Evolutionary conservation across 495 filamentous ascomycete species (phyloP).

Genomic region (Hyaloscypha finlandica): DNA sequence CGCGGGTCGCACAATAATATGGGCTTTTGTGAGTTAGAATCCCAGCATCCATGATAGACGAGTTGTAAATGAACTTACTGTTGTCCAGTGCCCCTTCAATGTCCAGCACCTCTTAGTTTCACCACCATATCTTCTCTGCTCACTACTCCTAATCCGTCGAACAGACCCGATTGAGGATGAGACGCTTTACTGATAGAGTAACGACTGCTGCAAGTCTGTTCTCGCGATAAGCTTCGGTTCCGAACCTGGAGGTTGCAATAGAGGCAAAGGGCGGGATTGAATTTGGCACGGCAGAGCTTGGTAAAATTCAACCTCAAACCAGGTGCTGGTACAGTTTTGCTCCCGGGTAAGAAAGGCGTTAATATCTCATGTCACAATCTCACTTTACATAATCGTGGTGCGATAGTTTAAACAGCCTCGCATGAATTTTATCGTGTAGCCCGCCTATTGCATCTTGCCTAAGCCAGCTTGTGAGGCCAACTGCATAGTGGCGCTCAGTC

Average conservation of each 20-base stretch:
- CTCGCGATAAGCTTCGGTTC: neutral
- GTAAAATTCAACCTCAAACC: neutral
- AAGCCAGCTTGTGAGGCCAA: conserved; percentile 4
- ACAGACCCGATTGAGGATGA: neutral
- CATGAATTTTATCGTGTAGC: neutral
- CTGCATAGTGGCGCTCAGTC: neutral
- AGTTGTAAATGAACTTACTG: conserved; percentile 5
- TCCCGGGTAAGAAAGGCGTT: neutral
- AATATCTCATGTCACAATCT: neutral
- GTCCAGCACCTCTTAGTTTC: neutral
- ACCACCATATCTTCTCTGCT: neutral
- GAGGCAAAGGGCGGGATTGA: neutral
- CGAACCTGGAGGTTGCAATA: neutral
- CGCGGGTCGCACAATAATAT: neutral
- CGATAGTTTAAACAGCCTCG: neutral
- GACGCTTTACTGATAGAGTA: neutral
- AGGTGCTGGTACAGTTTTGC: neutral
- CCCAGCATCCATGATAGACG: neutral
- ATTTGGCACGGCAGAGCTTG: neutral
- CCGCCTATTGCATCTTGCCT: neutral
- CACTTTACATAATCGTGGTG: neutral
- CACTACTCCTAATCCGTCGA: neutral
- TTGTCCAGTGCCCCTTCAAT: neutral
- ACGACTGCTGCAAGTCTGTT: neutral
- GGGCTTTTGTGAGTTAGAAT: conserved; percentile 11